Percentiles rank a stretch among this genome's conserved stretches.
Conservation (phyloP, 352 stramenopile species). For the Globisporangium alternatum region DNA sequence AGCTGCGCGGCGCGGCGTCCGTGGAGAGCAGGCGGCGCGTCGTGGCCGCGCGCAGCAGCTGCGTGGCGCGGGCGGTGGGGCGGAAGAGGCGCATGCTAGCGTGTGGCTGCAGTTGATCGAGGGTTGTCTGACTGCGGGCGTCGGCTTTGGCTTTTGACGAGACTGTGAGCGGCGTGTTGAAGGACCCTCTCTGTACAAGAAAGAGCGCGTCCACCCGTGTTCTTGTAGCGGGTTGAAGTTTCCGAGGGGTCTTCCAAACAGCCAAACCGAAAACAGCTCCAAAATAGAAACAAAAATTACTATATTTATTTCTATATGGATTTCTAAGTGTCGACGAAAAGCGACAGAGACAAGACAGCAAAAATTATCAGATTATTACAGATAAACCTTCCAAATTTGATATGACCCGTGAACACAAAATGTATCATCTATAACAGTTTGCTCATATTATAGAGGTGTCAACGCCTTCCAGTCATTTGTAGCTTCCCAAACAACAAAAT, state of each 20-base stretch:
- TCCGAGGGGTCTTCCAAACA: constrained; percentile 3
- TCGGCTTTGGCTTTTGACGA: not conserved
- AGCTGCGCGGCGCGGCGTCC: constrained; percentile 31
- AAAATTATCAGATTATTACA: not conserved
- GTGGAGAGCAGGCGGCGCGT: constrained; percentile 25
- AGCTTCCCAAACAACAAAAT: too few relatives aligned
- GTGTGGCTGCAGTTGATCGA: not conserved
- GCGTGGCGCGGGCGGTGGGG: constrained; percentile 8
- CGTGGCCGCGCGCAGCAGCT: constrained; percentile 13
- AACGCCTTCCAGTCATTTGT: too few relatives aligned
- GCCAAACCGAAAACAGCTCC: not conserved
- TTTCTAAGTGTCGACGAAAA: constrained; percentile 10
- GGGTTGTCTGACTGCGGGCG: not conserved
- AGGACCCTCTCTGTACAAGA: constrained; percentile 12
- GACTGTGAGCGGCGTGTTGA: constrained; percentile 8
- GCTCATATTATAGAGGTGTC: too few relatives aligned
- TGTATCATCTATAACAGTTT: too few relatives aligned
- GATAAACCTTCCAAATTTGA: too few relatives aligned
- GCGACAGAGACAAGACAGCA: not conserved
- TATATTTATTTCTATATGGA: too few relatives aligned
- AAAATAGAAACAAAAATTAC: not conserved
- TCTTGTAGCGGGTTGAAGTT: constrained; percentile 22
- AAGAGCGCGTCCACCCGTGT: not conserved
- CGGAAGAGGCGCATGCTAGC: constrained; percentile 15
- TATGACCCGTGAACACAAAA: too few relatives aligned